A percentile compares a stretch with the other conserved stretches of the same genome.
Conservation (phyloP, 148 eudicot genomes). For the Chenopodium suecicum region DNA sequence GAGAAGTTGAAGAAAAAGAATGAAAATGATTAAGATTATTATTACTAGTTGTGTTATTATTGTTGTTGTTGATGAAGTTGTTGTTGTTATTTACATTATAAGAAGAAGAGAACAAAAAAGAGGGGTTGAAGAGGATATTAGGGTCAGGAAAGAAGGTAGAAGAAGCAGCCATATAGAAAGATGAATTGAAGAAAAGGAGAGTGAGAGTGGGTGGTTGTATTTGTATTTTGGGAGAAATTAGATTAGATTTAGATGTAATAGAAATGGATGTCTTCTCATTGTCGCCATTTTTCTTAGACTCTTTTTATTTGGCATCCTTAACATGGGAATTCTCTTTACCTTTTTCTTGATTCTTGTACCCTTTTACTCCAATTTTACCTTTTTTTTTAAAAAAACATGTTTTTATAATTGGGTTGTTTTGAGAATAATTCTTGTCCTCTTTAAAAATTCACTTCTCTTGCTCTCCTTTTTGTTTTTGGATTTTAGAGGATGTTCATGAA, state of each 20-base stretch:
- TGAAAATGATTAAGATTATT: background rate
- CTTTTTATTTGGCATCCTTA: constrained; percentile 25
- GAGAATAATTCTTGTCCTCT: background rate
- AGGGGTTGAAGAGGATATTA: constrained; percentile 18
- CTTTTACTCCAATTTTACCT: background rate
- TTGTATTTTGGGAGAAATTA: background rate
- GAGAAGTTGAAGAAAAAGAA: background rate
- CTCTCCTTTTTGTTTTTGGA: too few species aligned
- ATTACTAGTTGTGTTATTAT: too few species aligned
- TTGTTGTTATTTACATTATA: background rate
- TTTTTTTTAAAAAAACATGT: background rate
- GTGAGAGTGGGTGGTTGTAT: constrained; percentile 20
- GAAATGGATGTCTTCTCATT: constrained; percentile 26
- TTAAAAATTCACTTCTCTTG: background rate
- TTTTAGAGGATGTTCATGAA: background rate
- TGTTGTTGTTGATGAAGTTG: too few species aligned
- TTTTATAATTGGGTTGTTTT: background rate
- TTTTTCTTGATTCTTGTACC: background rate
- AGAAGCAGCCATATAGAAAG: constrained; percentile 46
- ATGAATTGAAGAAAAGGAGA: background rate
- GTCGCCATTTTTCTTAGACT: constrained; percentile 29
- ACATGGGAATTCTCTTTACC: background rate
- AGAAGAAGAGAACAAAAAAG: too few species aligned
- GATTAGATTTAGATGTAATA: constrained; percentile 3
- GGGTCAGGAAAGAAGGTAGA: constrained; percentile 35